Base-by-base conservation (phyloP, 768 basidiomycete genomes). In the Tricholoma terreum region DNA sequence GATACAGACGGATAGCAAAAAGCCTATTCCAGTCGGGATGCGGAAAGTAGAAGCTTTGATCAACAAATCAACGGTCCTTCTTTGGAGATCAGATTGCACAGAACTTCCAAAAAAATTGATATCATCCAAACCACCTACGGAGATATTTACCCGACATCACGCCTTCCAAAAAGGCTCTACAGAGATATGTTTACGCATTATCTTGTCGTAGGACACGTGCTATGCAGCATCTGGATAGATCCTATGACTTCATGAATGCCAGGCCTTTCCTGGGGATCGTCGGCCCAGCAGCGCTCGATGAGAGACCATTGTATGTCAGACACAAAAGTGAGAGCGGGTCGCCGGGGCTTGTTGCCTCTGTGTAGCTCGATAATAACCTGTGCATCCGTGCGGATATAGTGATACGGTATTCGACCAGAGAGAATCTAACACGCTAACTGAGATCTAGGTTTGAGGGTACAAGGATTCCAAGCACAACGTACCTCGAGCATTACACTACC, bases 401-500 rank as follows among this genome's bases (percentile, higher is more conserved):
- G 73, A 56, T 77, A 77, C 1, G 77, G 77, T 36, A 76, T 71
- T 8, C 75, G 66, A 2, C 76, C 77, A 1, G 76, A 76, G 8
- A 79, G 65, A 33, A 76, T 67, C 74, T 76, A 48, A 34, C 14
- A 1, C 6, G 4, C 42, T 36, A 19, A 19, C 14, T 22, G 27
- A 38, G 19, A 35, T 24, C 50, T 22, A 30, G 27, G 54, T 56
- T 38, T 53, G 38, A 35, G 24, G 33, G 24, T 11, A 17, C 46
- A 22, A 56, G 15, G 19, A 30, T 14, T 22, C 15, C 8, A 34
- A 22, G 27, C 52, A 31, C 19, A 46, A 55, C 58, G 36, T 53
- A 71, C 80, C 74, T 77, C 71, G n/a, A 75, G 67, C 62, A 71
- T 76, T 22, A 81, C 71, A 61, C 80, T 78, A 3, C 77, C 77